Percentiles rank a stretch among this genome's conserved stretches.
These are phyloP conservation scores for Didymella glomerata DNA, from an alignment of 2,329 filamentous ascomycete genomes.

Conservation along the genomic window DNA sequence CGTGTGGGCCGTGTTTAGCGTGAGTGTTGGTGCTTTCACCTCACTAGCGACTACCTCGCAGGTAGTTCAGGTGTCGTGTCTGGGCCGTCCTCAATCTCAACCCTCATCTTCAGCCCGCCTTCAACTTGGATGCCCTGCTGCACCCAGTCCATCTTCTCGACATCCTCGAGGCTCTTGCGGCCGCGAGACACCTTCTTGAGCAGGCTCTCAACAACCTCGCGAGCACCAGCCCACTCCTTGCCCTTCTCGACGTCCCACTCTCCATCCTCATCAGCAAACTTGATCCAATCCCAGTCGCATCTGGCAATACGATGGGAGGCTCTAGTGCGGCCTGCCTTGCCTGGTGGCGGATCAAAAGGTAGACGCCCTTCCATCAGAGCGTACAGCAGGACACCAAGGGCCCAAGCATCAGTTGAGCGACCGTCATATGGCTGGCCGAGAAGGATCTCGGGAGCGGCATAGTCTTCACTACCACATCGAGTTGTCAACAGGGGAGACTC, in stretches of 20 bases:
- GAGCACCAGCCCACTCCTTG: constrained; percentile 75
- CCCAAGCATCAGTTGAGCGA: constrained; percentile 92
- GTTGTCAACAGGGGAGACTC: constrained; percentile 91
- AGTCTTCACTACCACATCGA: constrained; percentile 94
- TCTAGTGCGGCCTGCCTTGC: constrained; percentile 74
- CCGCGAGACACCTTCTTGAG: constrained; percentile 80
- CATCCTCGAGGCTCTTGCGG: constrained; percentile 77
- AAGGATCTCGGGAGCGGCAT: constrained; percentile 94
- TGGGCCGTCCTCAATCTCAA: constrained; percentile 56
- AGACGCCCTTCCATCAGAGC: constrained; percentile 91
- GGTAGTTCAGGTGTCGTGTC: constrained; percentile 23
- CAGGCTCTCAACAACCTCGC: constrained; percentile 82
- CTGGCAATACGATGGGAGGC: constrained; percentile 94
- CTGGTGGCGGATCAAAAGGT: constrained; percentile 89
- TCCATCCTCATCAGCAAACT: constrained; percentile 82
- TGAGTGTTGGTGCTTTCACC: constrained; percentile 9
- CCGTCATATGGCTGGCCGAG: constrained; percentile 96
- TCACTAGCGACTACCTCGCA: constrained; percentile 45
- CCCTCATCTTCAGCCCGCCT: constrained; percentile 61
- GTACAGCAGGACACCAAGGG: constrained; percentile 90
- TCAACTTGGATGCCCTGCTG: constrained; percentile 74
- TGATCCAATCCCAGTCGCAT: constrained; percentile 94
- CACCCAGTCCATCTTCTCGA: constrained; percentile 80
- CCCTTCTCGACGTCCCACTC: constrained; percentile 80
- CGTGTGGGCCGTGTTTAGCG: not conserved